These are phyloP conservation scores for Fraxinus floribunda DNA, from an alignment of 305 asterid genomes.

Conservation along the genomic window DNA sequence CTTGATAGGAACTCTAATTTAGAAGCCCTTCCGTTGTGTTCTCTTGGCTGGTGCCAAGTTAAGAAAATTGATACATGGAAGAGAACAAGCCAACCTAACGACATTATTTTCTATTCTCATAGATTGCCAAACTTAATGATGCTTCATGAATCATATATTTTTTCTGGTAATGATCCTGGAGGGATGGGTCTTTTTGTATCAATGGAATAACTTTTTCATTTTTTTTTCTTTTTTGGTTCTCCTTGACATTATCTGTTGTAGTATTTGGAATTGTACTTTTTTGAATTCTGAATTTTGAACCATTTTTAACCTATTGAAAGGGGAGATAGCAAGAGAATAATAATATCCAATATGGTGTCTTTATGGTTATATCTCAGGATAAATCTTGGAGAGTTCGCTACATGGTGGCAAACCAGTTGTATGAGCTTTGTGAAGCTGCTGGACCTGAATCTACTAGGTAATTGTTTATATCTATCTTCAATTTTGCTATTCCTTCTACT, in stretches of 20 bases:
- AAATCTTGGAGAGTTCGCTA: slow-evolving; percentile 88
- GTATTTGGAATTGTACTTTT: background rate
- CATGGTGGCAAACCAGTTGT: slow-evolving; percentile 77
- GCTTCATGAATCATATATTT: background rate
- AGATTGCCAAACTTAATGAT: background rate
- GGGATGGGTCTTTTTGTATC: background rate
- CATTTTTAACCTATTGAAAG: background rate
- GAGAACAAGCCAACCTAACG: background rate
- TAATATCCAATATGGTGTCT: background rate
- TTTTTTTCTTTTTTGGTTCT: background rate
- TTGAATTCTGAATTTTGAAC: background rate
- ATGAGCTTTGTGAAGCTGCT: slow-evolving; percentile 76
- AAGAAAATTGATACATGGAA: background rate
- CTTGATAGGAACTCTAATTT: background rate
- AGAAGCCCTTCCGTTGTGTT: background rate
- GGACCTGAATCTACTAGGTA: slow-evolving; percentile 81
- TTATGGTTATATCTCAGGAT: slow-evolving; percentile 45
- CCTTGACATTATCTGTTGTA: background rate
- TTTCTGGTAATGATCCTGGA: background rate
- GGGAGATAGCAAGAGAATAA: background rate
- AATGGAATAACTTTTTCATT: background rate
- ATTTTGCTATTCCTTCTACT: background rate
- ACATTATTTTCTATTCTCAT: background rate
- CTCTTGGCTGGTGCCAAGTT: background rate
- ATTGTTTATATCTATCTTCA: slow-evolving; percentile 17